Base-by-base conservation (phyloP, 176 grass and related monocot genomes). In the Elaeis guineensis region DNA sequence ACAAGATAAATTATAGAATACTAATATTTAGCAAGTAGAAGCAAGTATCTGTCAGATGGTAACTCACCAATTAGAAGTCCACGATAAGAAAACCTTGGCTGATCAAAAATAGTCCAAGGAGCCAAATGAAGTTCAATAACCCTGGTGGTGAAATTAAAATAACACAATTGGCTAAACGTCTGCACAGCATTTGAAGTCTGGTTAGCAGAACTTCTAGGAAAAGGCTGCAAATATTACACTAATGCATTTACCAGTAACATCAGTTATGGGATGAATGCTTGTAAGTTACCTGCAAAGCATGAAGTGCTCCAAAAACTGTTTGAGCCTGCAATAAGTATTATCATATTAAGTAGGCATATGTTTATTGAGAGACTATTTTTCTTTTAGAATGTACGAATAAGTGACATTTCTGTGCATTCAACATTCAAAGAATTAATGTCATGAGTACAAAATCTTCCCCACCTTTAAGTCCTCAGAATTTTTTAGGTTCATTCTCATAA, bases 61-160 rank as follows among this genome's bases (percentile, higher is more conserved):
- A 71, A 74, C 83, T 73, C 63, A 97, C 92, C 92, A 67, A 91
- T 97, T 61, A 97, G 86, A 74, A 97, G 87, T 58, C 87, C 92
- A 0, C 92, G 60, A 66, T 85, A 97, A 66, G 92, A 81, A 88
- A 97, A 97, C 62, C 92, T 91, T 28, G 92, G 92, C 26, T 76
- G 53, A 62, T 97, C 92, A 25, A 54, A 78, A 64, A 97, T 85
- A 65, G 55, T 85, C 92, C 92, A 97, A 54, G 92, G 92, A 80
- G 84, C 92, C 14, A 73, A 78, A 59, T 85, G 69, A 26, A 97
- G 68, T 75, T 73, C 84, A 62, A 91, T 59, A 30, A 91, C 70
- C 30, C 77, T 87, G 52, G 80, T 80, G 16, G 81, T 76, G 51
- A 97, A 91, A 73, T 85, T 82, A 51, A 97, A 97, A 78, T 90